Evolutionary conservation across 345 rosid genomes (phyloP).

Genomic region (Citrus sp.): DNA sequence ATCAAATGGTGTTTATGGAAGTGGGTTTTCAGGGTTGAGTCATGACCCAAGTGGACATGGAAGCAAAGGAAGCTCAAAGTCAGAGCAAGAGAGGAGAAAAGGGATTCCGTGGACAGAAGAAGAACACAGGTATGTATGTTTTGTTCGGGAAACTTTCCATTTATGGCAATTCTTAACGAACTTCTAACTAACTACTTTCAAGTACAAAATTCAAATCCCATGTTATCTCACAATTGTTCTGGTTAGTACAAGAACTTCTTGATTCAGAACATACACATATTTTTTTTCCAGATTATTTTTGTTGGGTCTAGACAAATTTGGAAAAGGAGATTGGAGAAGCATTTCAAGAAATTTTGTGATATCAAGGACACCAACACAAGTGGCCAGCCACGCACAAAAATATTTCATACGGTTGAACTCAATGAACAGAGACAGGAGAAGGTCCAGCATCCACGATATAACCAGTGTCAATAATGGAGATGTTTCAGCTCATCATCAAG

Average conservation of each 20-base stretch:
- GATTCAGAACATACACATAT: background rate
- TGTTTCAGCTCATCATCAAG: conserved; percentile 36
- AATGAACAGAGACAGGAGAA: conserved; percentile 77
- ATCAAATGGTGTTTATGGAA: conserved; percentile 36
- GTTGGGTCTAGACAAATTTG: conserved; percentile 84
- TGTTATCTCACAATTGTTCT: background rate
- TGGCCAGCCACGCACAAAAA: conserved; percentile 95
- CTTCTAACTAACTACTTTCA: background rate
- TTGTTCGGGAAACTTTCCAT: background rate
- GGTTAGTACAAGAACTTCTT: background rate
- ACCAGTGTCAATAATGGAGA: conserved; percentile 63
- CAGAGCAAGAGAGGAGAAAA: conserved; percentile 86
- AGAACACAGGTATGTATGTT: conserved; percentile 82
- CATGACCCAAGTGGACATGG: conserved; percentile 51
- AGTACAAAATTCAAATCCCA: background rate
- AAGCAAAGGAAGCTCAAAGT: conserved; percentile 52
- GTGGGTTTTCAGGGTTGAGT: conserved; percentile 44
- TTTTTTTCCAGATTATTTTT: conserved; percentile 61
- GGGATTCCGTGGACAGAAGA: conserved; percentile 99
- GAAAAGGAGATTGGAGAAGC: conserved; percentile 99
- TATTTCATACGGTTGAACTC: conserved; percentile 84
- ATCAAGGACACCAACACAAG: conserved; percentile 93
- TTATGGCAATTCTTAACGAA: conserved; percentile 4
- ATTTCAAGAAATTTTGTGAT: conserved; percentile 85
- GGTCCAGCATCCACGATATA: conserved; percentile 94